Conservation (phyloP, 495 filamentous ascomycete species). For the Xylaria nigripes region DNA sequence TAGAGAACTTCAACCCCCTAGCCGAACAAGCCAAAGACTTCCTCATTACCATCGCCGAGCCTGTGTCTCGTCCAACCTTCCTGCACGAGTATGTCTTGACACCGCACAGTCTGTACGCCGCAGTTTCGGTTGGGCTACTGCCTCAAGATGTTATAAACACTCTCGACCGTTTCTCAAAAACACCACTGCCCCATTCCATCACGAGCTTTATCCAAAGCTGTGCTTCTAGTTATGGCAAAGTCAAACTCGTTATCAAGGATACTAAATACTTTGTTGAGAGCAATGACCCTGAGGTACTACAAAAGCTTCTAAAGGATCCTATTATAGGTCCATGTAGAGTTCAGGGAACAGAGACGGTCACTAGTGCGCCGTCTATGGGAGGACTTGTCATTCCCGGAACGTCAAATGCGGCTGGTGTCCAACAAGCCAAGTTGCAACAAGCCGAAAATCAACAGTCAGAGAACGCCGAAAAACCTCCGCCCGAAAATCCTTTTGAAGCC, state of each 20-base stretch:
- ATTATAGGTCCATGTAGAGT: constrained; percentile 39
- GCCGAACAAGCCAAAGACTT: constrained; percentile 86
- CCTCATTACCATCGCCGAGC: constrained; percentile 91
- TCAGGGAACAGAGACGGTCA: constrained; percentile 57
- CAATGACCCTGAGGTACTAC: constrained; percentile 73
- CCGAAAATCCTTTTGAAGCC: constrained; percentile 41
- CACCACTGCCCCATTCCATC: constrained; percentile 69
- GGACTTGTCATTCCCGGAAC: constrained; percentile 91
- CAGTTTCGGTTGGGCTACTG: constrained; percentile 81
- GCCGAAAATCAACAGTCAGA: constrained; percentile 21
- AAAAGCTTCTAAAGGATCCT: constrained; percentile 61
- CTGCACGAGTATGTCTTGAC: constrained; percentile 93
- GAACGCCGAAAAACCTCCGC: constrained; percentile 24
- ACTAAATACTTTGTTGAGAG: constrained; percentile 93
- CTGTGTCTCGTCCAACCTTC: constrained; percentile 74
- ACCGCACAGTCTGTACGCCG: constrained; percentile 86
- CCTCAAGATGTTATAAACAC: constrained; percentile 84
- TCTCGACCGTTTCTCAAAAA: constrained; percentile 81
- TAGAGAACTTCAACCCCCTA: constrained; percentile 90
- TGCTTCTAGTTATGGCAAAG: constrained; percentile 87
- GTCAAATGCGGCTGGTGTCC: constrained; percentile 78
- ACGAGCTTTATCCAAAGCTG: constrained; percentile 70
- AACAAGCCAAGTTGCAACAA: constrained; percentile 48
- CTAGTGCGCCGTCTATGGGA: constrained; percentile 81
- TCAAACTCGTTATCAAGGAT: constrained; percentile 89